A percentile compares a stretch with the other conserved stretches of the same genome.
These are phyloP conservation scores for Canavalia gladiata DNA, from an alignment of 306 rosid genomes.

Conservation along the genomic window DNA sequence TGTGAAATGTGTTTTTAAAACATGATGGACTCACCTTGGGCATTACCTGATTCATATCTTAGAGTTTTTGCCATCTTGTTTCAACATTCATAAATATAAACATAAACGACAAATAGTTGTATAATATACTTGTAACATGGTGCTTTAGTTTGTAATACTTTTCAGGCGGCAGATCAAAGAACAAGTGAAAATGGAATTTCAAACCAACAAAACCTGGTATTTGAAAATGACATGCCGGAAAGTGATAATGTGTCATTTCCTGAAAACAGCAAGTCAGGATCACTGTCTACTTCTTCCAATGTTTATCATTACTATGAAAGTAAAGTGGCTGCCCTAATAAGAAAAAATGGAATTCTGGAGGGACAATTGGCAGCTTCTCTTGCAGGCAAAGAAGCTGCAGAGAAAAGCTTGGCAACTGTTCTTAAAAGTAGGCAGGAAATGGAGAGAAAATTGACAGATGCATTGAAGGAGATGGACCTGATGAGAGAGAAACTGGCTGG, in stretches of 20 bases:
- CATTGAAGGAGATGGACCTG: conserved; percentile 72
- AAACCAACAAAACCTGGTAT: conserved; percentile 65
- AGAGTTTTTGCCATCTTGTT: conserved; percentile 11
- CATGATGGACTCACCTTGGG: conserved; percentile 24
- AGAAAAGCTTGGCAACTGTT: conserved; percentile 74
- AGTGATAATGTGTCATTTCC: conserved; percentile 54
- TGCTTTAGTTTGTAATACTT: conserved; percentile 6
- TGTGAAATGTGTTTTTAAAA: conserved; percentile 25
- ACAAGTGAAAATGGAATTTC: conserved; percentile 60
- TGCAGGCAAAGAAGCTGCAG: conserved; percentile 79
- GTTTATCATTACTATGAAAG: conserved; percentile 79
- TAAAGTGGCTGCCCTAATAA: conserved; percentile 73
- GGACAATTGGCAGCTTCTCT: conserved; percentile 83
- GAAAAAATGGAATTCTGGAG: conserved; percentile 85
- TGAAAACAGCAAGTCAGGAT: conserved; percentile 70
- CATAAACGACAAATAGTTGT: not conserved
- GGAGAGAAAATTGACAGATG: conserved; percentile 76
- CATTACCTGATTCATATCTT: not conserved
- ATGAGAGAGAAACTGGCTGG: conserved; percentile 80
- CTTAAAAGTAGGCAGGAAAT: conserved; percentile 80
- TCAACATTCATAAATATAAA: conserved; percentile 2
- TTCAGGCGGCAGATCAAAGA: conserved; percentile 73
- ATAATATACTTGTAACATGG: not conserved
- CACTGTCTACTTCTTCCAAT: conserved; percentile 66
- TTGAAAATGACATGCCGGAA: conserved; percentile 61